Conservation (phyloP, 2,329 filamentous ascomycete species). For the Arthrinium puccinioides region DNA sequence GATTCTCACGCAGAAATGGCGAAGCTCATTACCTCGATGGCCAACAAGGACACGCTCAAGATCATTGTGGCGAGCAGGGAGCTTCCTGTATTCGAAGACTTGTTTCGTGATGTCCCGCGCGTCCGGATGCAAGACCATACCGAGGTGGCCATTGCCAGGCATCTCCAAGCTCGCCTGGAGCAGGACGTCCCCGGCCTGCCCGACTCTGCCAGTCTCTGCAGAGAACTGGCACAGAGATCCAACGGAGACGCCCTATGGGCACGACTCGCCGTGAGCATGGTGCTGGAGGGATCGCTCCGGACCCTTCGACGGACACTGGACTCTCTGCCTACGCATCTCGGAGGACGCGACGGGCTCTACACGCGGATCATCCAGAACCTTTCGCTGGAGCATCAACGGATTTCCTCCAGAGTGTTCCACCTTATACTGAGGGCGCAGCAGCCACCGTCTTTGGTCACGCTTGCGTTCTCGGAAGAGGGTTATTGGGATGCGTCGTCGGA, state of each 20-base stretch:
- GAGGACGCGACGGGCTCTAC: slow-evolving; percentile 22
- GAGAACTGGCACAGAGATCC: slow-evolving; percentile 4
- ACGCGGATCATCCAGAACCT: slow-evolving; percentile 25
- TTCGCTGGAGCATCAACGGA: slow-evolving; percentile 15
- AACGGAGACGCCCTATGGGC: slow-evolving; percentile 7
- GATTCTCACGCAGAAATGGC: slow-evolving; percentile 20
- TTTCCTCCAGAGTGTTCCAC: slow-evolving; percentile 21
- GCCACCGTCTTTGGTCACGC: slow-evolving; percentile 21
- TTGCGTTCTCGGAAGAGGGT: slow-evolving; percentile 21
- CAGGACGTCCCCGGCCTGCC: slow-evolving; percentile 4
- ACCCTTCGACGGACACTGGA: slow-evolving; percentile 18
- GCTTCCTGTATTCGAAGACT: slow-evolving; percentile 4
- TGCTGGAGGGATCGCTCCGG: slow-evolving; percentile 17
- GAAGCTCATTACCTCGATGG: slow-evolving; percentile 19
- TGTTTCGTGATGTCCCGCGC: neutral
- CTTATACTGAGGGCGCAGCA: slow-evolving; percentile 21
- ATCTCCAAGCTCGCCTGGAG: slow-evolving; percentile 5
- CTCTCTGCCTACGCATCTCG: slow-evolving; percentile 20
- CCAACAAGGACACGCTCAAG: slow-evolving; percentile 15
- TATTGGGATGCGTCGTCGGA: slow-evolving; percentile 13
- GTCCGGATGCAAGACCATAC: slow-evolving; percentile 5
- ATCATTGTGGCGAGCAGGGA: slow-evolving; percentile 4
- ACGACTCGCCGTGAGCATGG: slow-evolving; percentile 2
- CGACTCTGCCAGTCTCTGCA: slow-evolving; percentile 2
- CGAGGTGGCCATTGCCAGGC: slow-evolving; percentile 1